Evolutionary conservation across 1,139 yeast species (phyloP), one percentile per base, ranked within the genome.

Genomic region (Kodamaea anthophila): DNA sequence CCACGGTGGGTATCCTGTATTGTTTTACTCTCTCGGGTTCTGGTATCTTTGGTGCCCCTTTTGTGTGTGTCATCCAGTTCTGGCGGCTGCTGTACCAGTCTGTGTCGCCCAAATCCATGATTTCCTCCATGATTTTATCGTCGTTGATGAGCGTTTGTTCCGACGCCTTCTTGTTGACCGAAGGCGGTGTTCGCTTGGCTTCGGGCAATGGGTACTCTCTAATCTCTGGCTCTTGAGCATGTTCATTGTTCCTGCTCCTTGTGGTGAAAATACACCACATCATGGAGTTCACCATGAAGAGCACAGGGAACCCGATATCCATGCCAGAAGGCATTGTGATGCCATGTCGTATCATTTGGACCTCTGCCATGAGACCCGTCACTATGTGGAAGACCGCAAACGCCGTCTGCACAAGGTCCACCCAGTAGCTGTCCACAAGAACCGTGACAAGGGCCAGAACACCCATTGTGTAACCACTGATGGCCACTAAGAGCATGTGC

Each of bases 341-440:
- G 15, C 11, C 18, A n/a, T 26, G 31, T 18, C 35, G 34, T 18
- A 44, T 37, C 11, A 47, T 32, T 24, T 33, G 32, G 6, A 46
- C 37, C n/a, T 45, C 36, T 18, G 48, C 33, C 26, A 47, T 23
- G 15, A 47, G 40, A 3, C 56, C 56, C 5, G 45, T 36, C 22
- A 42, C 43, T 21, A 44, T 31, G 34, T 50, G 41, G 24, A 47
- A 43, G 5, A 36, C 13, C 5, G 44, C 40, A 6, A 39, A 18
- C 10, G 41, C 9, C 9, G 35, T 11, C 23, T 46, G 44, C 9
- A 5, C 5, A 8, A 31, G 6, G 3, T 33, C 13, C 4, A 38
- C 11, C 16, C 10, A 5, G 11, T 22, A 16, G 13, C 11, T 9
- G 18, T 10, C 10, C 12, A 11, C 15, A 9, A 31, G n/a, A 18